Percentiles rank a stretch among this genome's conserved stretches.
Evolutionary conservation across 2,329 filamentous ascomycete species (phyloP).

Genomic region (Fusarium goolgardi): DNA sequence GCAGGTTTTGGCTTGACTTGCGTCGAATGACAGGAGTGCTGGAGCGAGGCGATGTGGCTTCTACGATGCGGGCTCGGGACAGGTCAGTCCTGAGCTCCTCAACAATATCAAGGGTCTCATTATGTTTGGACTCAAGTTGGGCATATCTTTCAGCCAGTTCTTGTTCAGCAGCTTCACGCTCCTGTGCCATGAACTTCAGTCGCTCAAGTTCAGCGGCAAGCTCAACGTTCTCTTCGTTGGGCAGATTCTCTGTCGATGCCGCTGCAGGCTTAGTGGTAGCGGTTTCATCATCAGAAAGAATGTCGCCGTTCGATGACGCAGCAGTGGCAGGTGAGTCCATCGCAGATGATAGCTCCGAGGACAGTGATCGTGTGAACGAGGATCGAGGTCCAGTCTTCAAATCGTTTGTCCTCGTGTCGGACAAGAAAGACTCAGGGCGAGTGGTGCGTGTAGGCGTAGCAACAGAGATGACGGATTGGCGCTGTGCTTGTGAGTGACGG

Average conservation of each 20-base stretch:
- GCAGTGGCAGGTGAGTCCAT: constrained; percentile 77
- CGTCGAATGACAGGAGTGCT: constrained; percentile 85
- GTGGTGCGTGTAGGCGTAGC: constrained; percentile 62
- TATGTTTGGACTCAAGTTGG: constrained; percentile 85
- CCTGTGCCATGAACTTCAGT: constrained; percentile 75
- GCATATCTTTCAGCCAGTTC: constrained; percentile 82
- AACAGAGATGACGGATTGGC: constrained; percentile 68
- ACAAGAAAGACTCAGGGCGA: constrained; percentile 86
- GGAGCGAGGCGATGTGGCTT: constrained; percentile 70
- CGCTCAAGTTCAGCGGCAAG: constrained; percentile 75
- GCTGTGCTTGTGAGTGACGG: constrained; percentile 68
- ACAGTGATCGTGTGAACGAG: constrained; percentile 86
- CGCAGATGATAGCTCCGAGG: constrained; percentile 91
- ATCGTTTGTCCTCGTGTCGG: constrained; percentile 76
- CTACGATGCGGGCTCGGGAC: constrained; percentile 75
- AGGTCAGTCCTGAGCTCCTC: constrained; percentile 92
- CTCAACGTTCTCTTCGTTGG: constrained; percentile 55
- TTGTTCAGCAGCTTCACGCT: constrained; percentile 81
- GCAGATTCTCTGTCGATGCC: constrained; percentile 54
- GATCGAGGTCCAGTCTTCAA: constrained; percentile 74
- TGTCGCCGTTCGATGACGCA: constrained; percentile 71
- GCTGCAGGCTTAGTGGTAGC: constrained; percentile 58
- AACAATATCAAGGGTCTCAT: constrained; percentile 83
- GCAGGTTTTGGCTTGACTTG: constrained; percentile 90
- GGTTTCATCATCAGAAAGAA: constrained; percentile 54